A percentile compares a stretch with the other conserved stretches of the same genome.
These are phyloP conservation scores for Handroanthus guayacan DNA, from an alignment of 257 asterid species.

Conservation along the genomic window DNA sequence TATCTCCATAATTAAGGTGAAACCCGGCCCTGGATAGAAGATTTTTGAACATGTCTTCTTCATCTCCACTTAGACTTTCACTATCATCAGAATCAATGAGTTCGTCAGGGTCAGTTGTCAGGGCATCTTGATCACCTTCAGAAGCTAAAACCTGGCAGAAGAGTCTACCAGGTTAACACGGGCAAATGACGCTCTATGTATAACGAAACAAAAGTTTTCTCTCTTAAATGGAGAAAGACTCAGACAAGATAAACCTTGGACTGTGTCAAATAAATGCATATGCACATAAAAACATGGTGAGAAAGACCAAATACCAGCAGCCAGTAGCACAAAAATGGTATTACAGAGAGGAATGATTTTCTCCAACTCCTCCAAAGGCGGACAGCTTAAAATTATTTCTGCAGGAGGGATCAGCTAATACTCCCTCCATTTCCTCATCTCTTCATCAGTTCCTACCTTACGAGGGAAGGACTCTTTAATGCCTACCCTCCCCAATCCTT, in stretches of 20 bases:
- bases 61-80: constrained; percentile 95
- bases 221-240: too few relatives aligned
- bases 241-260: background rate
- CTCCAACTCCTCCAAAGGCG: too few relatives aligned
- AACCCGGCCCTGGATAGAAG: constrained; percentile 97
- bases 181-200: constrained; percentile 13
- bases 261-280: background rate
- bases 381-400: too few relatives aligned
- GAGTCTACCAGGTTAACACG: constrained; percentile 28
- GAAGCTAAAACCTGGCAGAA: constrained; percentile 83
- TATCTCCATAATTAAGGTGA: constrained; percentile 94
- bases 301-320: too few relatives aligned
- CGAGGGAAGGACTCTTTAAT: too few relatives aligned
- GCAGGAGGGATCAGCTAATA: too few relatives aligned
- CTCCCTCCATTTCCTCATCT: too few relatives aligned
- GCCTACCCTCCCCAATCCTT: too few relatives aligned
- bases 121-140: constrained; percentile 96
- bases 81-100: constrained; percentile 94
- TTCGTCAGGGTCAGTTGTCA: constrained; percentile 96
- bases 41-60: constrained; percentile 93
- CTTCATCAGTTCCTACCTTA: too few relatives aligned
- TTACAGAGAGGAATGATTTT: too few relatives aligned
- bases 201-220: background rate
- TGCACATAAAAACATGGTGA: background rate
- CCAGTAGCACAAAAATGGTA: too few relatives aligned